These are phyloP conservation scores for Phalaenopsis equestris DNA, from an alignment of 106 monocot species.

Conservation along the genomic window DNA sequence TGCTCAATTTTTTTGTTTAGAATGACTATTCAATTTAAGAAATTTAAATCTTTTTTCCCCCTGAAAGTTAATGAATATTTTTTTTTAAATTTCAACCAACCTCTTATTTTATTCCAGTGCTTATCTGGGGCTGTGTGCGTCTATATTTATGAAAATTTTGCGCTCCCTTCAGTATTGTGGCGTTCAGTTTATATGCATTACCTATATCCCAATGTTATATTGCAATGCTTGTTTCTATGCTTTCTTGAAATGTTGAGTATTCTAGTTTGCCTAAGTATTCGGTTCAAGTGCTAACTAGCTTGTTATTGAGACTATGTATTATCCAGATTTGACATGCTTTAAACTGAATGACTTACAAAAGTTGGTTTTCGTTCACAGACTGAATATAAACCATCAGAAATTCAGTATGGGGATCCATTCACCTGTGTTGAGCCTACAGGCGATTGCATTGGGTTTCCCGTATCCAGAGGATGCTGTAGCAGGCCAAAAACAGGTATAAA, in stretches of 20 bases:
- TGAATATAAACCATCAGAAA: conserved; percentile 15
- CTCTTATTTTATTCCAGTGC: no score
- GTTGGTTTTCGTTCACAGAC: conserved; percentile 10
- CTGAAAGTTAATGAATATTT: no score
- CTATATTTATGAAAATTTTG: neutral
- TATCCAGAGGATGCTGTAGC: conserved; percentile 30
- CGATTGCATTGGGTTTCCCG: conserved; percentile 15
- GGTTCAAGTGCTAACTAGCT: neutral
- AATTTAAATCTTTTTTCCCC: no score
- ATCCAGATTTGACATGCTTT: conserved; percentile 9
- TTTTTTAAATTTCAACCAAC: no score
- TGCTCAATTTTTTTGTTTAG: no score
- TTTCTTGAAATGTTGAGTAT: neutral
- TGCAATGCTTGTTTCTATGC: neutral
- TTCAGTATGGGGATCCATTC: conserved; percentile 14
- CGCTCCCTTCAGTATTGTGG: neutral
- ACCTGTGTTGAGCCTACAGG: conserved; percentile 12
- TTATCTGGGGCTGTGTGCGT: no score
- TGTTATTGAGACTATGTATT: conserved; percentile 20
- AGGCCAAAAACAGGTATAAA: conserved; percentile 54
- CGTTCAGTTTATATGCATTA: neutral
- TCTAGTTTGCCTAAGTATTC: neutral
- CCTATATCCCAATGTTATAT: neutral
- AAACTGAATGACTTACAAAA: conserved; percentile 15
- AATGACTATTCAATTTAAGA: no score